These are phyloP conservation scores for Trichosporon sp. DNA, from an alignment of 1,284 basidiomycete species.

Conservation along the genomic window DNA sequence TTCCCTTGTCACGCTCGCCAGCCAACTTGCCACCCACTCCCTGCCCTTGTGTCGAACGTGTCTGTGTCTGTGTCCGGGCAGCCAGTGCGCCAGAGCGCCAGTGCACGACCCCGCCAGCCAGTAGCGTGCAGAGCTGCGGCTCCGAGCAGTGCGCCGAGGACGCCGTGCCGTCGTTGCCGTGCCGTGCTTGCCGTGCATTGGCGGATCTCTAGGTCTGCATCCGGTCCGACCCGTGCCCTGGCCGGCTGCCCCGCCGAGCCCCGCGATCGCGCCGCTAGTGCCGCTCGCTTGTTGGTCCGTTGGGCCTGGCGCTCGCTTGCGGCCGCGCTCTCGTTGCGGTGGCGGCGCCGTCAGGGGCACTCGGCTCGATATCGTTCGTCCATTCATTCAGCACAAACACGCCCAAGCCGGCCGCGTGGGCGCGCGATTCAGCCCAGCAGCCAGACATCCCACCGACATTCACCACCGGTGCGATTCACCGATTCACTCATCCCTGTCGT, in stretches of 20 bases:
- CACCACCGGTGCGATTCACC: not conserved
- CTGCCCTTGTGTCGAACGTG: not conserved
- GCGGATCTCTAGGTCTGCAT: not conserved
- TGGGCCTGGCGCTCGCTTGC: not conserved
- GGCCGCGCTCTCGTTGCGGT: not conserved
- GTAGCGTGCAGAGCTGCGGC: not conserved
- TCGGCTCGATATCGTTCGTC: not conserved
- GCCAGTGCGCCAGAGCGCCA: not conserved
- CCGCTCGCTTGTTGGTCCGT: conserved; percentile 2
- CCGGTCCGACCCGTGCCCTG: conserved; percentile 2
- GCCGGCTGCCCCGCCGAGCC: not conserved
- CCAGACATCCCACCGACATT: not conserved
- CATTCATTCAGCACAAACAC: conserved; percentile 4
- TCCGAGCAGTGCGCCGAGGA: not conserved
- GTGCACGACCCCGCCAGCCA: not conserved
- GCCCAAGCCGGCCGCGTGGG: not conserved
- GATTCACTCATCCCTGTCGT: not conserved
- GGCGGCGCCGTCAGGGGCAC: not conserved
- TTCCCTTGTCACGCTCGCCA: not conserved
- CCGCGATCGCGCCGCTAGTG: not conserved
- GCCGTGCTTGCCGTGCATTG: not conserved
- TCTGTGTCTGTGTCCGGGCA: not conserved
- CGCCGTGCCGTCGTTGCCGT: not conserved
- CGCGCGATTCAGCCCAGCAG: not conserved
- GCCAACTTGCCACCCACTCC: not conserved